phyloP scores from a whole-genome alignment of 495 filamentous ascomycete genomes.

The Choiromyces venosus region DNA sequence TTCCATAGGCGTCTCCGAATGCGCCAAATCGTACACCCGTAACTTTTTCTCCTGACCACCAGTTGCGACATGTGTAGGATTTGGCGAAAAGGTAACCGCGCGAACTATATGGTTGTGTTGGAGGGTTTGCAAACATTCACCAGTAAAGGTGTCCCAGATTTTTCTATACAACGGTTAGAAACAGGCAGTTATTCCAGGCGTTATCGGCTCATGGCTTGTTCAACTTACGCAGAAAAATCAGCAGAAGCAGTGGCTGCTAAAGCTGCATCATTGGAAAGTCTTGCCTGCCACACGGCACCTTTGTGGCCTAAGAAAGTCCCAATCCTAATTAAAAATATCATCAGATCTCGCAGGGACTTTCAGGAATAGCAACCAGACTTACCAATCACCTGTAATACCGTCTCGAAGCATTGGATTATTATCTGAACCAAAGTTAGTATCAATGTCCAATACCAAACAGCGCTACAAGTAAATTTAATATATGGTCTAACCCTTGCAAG shows the following conservation, averaged over 20 bases:
- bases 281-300: conserved; percentile 92
- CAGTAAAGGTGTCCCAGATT: conserved; percentile 93
- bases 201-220: conserved; percentile 5
- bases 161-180: conserved; percentile 53
- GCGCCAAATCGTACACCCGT: conserved; percentile 79
- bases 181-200: conserved; percentile 6
- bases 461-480: not conserved
- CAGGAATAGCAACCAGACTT: conserved; percentile 31
- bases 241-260: conserved; percentile 89
- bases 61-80: conserved; percentile 72
- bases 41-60: conserved; percentile 95
- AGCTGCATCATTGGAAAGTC: conserved; percentile 78
- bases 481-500: conserved; percentile 74
- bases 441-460: not conserved
- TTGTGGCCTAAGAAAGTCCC: conserved; percentile 98
- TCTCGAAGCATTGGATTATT: conserved; percentile 98
- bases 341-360: not conserved
- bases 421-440: conserved; percentile 51
- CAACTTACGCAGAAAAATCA: conserved; percentile 83
- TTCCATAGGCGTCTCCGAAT: conserved; percentile 55
- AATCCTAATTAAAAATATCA: conserved; percentile 57
- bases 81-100: conserved; percentile 82
- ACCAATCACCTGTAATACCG: conserved; percentile 93
- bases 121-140: conserved; percentile 81
- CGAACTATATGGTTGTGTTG: conserved; percentile 92